These are phyloP conservation scores for Globisporangium acanthophoron DNA, from an alignment of 352 stramenopile species.

Conservation along the genomic window DNA sequence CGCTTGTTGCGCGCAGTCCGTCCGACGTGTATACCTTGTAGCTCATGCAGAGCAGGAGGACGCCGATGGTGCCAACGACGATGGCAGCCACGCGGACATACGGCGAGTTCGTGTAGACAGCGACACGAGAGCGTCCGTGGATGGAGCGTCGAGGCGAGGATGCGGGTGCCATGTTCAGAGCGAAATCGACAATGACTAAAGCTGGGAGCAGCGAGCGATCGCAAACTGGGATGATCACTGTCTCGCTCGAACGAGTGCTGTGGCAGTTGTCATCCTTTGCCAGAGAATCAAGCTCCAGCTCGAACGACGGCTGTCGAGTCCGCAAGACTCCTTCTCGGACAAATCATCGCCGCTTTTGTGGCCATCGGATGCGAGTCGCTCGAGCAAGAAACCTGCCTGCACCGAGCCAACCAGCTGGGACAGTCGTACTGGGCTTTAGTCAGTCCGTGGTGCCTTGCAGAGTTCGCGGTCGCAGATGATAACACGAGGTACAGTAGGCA, in stretches of 20 bases:
- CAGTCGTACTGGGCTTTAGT: no score
- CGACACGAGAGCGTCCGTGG: background rate
- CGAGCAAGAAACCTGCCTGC: no score
- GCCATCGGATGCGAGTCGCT: no score
- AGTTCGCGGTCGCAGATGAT: no score
- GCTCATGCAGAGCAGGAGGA: background rate
- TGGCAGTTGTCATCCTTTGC: background rate
- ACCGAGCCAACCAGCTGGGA: no score
- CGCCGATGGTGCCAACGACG: background rate
- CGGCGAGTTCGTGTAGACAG: background rate
- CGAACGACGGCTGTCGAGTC: no score
- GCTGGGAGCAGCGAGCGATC: no score
- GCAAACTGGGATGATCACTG: background rate
- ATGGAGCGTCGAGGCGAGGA: background rate
- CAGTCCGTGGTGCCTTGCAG: background rate
- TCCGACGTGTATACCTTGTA: background rate
- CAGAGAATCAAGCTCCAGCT: no score
- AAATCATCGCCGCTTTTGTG: no score
- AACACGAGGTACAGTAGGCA: background rate
- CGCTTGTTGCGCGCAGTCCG: background rate
- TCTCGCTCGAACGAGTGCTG: background rate
- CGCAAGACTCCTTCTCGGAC: no score
- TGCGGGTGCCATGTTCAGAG: background rate
- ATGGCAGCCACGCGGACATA: background rate
- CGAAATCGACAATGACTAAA: background rate